A percentile compares a stretch with the other conserved stretches of the same genome.
Evolutionary conservation across 805 yeast genomes (phyloP).

Genomic region (Cyberlindnera nakhonratchasimensis): DNA sequence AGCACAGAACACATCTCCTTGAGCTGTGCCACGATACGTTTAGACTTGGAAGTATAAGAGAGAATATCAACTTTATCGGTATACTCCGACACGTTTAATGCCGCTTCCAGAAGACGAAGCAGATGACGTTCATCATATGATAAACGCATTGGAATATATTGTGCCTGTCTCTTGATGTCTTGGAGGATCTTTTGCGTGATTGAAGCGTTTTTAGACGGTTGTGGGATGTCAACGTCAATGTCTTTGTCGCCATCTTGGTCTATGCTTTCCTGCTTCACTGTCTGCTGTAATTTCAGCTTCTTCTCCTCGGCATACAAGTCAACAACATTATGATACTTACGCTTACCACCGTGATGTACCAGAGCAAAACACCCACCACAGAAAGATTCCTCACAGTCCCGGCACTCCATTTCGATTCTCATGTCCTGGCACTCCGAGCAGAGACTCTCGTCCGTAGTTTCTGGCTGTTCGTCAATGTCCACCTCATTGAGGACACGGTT

Average conservation of each 20-base stretch:
- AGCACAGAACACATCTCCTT: constrained; percentile 75
- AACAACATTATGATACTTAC: constrained; percentile 42
- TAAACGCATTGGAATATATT: constrained; percentile 67
- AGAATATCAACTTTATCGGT: constrained; percentile 75
- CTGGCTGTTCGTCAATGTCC: constrained; percentile 22
- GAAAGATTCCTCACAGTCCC: constrained; percentile 60
- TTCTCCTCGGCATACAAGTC: constrained; percentile 26
- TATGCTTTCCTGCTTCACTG: constrained; percentile 18
- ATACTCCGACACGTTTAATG: constrained; percentile 73
- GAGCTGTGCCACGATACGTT: constrained; percentile 67
- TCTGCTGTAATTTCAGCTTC: constrained; percentile 6
- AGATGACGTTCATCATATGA: constrained; percentile 66
- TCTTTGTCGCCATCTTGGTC: constrained; percentile 24
- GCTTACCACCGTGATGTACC: constrained; percentile 65
- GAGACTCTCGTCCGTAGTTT: constrained; percentile 32
- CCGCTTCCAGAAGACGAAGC: constrained; percentile 66
- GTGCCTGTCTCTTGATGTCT: constrained; percentile 39
- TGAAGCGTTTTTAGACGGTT: not conserved
- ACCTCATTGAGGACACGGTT: constrained; percentile 18
- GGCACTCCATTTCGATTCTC: constrained; percentile 62
- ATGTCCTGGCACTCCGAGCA: constrained; percentile 76
- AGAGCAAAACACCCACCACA: constrained; percentile 68
- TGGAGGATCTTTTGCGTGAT: constrained; percentile 12
- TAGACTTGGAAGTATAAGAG: constrained; percentile 62
- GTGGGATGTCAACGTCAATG: not conserved